Percentiles rank a stretch among this genome's conserved stretches.
Evolutionary conservation across 2,329 filamentous ascomycete genomes (phyloP).

Genomic region (Cytospora chrysosperma): DNA sequence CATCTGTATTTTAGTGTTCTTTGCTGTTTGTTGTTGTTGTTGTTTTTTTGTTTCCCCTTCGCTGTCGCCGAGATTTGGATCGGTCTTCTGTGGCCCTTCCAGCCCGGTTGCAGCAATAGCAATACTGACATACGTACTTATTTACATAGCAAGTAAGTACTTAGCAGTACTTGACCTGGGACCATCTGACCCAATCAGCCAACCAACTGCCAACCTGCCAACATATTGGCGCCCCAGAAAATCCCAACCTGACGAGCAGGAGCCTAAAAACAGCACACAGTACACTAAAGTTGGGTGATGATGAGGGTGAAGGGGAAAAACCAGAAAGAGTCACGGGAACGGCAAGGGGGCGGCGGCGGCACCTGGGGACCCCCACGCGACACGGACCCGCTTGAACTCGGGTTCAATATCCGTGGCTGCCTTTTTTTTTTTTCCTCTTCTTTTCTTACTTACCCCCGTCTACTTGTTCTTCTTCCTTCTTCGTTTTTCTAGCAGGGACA

Average conservation of each 20-base stretch:
- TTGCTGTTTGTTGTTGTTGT: slow-evolving; percentile 1
- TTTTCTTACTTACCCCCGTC: no score
- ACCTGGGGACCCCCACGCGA: slow-evolving; percentile 18
- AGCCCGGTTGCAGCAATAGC: no score
- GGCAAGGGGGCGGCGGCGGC: background rate
- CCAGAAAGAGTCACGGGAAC: background rate
- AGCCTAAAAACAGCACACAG: no score
- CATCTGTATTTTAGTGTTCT: no score
- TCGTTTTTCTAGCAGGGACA: background rate
- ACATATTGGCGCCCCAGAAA: no score
- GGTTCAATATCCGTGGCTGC: slow-evolving; percentile 3
- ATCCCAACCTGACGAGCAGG: no score
- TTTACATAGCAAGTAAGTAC: no score
- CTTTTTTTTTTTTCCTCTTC: background rate
- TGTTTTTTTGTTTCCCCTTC: slow-evolving; percentile 6
- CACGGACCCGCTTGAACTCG: slow-evolving; percentile 3
- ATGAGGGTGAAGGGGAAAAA: background rate
- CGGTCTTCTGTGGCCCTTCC: slow-evolving; percentile 10
- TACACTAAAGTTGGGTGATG: no score
- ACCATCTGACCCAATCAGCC: no score
- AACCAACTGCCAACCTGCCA: no score
- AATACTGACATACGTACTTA: no score
- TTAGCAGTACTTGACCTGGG: background rate
- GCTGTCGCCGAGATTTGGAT: slow-evolving; percentile 19
- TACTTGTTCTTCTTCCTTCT: background rate